phyloP scores from a whole-genome alignment of 257 asterid species.

The Scutellaria minor region DNA sequence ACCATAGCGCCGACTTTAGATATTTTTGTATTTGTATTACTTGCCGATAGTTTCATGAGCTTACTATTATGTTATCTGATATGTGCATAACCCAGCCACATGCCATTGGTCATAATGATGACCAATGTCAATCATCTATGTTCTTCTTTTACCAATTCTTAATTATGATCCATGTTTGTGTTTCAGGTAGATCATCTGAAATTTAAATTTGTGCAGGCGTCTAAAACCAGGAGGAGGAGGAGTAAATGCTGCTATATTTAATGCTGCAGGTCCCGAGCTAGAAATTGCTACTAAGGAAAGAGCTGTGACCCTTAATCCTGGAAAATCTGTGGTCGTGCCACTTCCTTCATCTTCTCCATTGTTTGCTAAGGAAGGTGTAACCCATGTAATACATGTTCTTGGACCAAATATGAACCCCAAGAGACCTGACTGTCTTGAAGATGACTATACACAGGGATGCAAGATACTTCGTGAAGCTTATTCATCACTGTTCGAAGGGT shows the following conservation, averaged over 20 bases:
- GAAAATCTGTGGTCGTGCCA: constrained; percentile 72
- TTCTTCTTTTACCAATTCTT: constrained; percentile 26
- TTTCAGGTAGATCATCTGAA: constrained; percentile 43
- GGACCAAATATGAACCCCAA: constrained; percentile 97
- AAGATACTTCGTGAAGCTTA: constrained; percentile 80
- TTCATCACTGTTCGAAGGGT: constrained; percentile 83
- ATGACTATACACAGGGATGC: constrained; percentile 75
- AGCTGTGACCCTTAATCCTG: constrained; percentile 66
- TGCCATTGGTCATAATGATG: neutral
- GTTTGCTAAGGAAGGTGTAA: constrained; percentile 70
- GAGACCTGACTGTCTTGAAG: constrained; percentile 79
- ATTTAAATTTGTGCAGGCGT: constrained; percentile 65
- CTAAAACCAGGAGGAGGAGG: constrained; percentile 93
- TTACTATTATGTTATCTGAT: neutral
- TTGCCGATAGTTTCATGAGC: neutral
- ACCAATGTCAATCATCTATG: constrained; percentile 16
- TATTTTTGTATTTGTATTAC: neutral
- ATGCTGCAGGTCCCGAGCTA: constrained; percentile 76
- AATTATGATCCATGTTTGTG: constrained; percentile 23
- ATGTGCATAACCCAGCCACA: neutral
- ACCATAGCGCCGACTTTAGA: neutral
- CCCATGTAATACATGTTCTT: constrained; percentile 91
- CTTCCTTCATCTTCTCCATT: constrained; percentile 79
- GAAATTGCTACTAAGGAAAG: constrained; percentile 83
- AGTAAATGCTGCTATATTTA: constrained; percentile 88